Base-by-base conservation (phyloP, 371 early-diverging fungal genomes). In the Smittium culicis region DNA sequence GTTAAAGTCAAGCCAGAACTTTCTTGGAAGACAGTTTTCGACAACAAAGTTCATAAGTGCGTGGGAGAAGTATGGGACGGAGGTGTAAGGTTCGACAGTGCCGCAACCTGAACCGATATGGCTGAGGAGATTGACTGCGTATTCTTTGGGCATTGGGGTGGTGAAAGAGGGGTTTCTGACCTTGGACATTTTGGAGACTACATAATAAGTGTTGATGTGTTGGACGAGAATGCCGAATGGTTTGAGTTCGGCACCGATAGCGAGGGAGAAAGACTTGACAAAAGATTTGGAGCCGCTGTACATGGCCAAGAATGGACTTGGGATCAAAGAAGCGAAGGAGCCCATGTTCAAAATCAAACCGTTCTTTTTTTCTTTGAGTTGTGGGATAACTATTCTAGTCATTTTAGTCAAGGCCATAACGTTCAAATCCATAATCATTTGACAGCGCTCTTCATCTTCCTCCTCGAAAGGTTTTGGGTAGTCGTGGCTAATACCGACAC, bases 251-350 rank as follows among this genome's bases (percentile, higher is more conserved):
- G 84, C 83, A 55, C 88, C 91, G 62, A 98, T 79, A 27, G 93
- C 89, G 76, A 87, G 87, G 61, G 93, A 89, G 86, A 90, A 98
- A 67, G 84, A 83, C 60, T 88, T 85, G 67, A 98, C 79, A 80
- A 95, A 96, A 0, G 96, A 86, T 77, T 98, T 98, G 67, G 92
- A 86, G 32, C 89, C 94, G 66, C 94, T 89, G 82, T 99, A 99
- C 32, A 91, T 86, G 54, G 93, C 83, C 67, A 96, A 82, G 74
- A 85, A 86, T 31, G 96, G 96, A 20, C 87, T 86, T 54, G 98
- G 91, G 31, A 92, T 79, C 34, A 88, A 77, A 31, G 93, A 95
- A 54, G 94, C 85, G 73, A 94, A 88, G 29, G 98, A 96, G 17
- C 98, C 98, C 64, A 91, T 77, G 79, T 93, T 96, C 69, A 99